Conservation (phyloP, 345 rosid genomes). For the Syzygium grande region DNA sequence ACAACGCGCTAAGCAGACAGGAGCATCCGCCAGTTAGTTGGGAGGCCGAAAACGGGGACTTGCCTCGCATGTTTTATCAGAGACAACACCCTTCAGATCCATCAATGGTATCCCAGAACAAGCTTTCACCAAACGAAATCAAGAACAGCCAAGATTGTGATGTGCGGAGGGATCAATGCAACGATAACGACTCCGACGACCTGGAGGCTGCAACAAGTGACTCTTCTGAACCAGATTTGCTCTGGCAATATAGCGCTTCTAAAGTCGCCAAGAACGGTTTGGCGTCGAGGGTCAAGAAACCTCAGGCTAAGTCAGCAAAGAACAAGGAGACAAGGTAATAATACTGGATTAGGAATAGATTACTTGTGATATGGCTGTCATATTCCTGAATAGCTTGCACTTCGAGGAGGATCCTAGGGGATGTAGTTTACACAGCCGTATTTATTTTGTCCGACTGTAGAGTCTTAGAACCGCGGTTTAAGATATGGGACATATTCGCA, state of each 20-base stretch:
- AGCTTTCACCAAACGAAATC: neutral
- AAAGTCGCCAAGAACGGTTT: constrained; percentile 22
- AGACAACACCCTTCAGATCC: constrained; percentile 12
- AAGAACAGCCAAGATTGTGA: constrained; percentile 26
- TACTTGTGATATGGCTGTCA: neutral
- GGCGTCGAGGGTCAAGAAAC: constrained; percentile 43
- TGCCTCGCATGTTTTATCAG: constrained; percentile 19
- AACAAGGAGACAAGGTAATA: neutral
- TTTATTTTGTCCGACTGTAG: neutral
- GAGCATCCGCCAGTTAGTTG: constrained; percentile 17
- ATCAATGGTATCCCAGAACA: constrained; percentile 36
- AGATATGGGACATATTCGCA: neutral
- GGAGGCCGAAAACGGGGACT: constrained; percentile 33
- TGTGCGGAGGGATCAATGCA: constrained; percentile 24
- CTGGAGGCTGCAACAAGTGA: constrained; percentile 66
- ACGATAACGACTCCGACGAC: constrained; percentile 37
- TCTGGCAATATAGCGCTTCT: constrained; percentile 47
- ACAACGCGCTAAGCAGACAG: constrained; percentile 23
- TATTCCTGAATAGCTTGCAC: neutral
- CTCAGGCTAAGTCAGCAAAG: constrained; percentile 36
- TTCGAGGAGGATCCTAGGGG: neutral
- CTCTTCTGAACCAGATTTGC: constrained; percentile 61
- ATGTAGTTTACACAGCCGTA: neutral
- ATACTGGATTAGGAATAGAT: neutral
- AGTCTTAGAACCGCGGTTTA: neutral